Base-by-base conservation (phyloP, 2,329 filamentous ascomycete genomes). In the Hymenoscyphus occultus region DNA sequence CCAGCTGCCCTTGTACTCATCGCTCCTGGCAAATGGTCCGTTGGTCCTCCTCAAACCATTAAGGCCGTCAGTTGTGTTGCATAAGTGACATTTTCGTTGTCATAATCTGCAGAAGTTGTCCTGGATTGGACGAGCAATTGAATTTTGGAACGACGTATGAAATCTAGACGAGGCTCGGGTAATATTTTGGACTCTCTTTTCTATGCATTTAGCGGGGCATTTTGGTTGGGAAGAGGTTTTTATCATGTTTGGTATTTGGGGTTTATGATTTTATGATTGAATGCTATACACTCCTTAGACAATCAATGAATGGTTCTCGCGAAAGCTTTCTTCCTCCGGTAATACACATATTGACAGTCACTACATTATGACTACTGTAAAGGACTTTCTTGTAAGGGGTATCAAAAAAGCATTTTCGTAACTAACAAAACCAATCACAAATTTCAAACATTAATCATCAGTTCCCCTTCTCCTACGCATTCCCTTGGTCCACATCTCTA, bases 41-140 rank as follows among this genome's bases (percentile, higher is more conserved):
- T 71, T 31, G 71, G 71, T 22, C 71, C 71, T 7, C 71, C 71
- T 16, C 71, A 73, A 58, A 72, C 70, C 9, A 68, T 73, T 22
- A 67, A 48, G 5, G 67, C 62, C 59, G 67, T 73, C 39, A 59
- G 28, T 13, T 72, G 70, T 54, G 65, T 63, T 31, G 63, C 63
- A n/a, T 84, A 76, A 90, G 12, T 12, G 22, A 10, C n/a, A 9
- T 7, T 9, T 51, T 13, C 10, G n/a, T 48, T 22, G 16, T 10
- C n/a, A 48, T 48, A 9, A 48, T 7, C 22, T 28, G n/a, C 13
- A 10, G 13, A 3, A 9, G 13, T 12, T 51, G 7, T 10, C 19
- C 22, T 28, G 2, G 2, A 51, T 5, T 12, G 2, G 22, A 28
- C 2, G 10, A 51, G 22, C 2, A 28, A 28, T 28, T 12, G 48